phyloP scores from a whole-genome alignment of 805 yeast genomes.

The Ogataea allantospora region DNA sequence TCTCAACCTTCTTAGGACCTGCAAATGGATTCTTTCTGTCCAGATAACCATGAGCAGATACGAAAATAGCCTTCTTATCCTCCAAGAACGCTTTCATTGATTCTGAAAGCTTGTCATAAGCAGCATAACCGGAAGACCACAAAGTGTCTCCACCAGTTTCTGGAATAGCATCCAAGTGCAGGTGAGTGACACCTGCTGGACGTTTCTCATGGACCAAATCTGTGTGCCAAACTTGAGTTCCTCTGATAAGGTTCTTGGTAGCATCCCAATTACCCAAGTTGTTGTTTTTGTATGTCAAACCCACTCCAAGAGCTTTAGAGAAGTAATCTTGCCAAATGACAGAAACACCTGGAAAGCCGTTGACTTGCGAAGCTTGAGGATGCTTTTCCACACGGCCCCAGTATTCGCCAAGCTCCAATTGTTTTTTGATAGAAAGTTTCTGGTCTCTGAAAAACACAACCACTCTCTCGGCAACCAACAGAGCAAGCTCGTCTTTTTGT shows the following conservation, averaged over 20 bases:
- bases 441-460: slow-evolving; percentile 52
- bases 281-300: slow-evolving; percentile 23
- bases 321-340: slow-evolving; percentile 43
- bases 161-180: slow-evolving; percentile 52
- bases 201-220: slow-evolving; percentile 55
- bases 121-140: slow-evolving; percentile 60
- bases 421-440: slow-evolving; percentile 43
- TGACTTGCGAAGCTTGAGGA: slow-evolving; percentile 35
- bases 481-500: slow-evolving; percentile 48
- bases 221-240: slow-evolving; percentile 45
- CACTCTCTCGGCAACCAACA: slow-evolving; percentile 47
- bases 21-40: slow-evolving; percentile 43
- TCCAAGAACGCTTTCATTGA: slow-evolving; percentile 50
- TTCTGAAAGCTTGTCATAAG: slow-evolving; percentile 54
- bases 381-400: slow-evolving; percentile 45
- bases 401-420: slow-evolving; percentile 43
- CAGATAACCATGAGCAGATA: slow-evolving; percentile 40
- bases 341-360: slow-evolving; percentile 38
- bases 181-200: slow-evolving; percentile 55
- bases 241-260: slow-evolving; percentile 11
- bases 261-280: slow-evolving; percentile 23
- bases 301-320: slow-evolving; percentile 25
- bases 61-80: slow-evolving; percentile 47
- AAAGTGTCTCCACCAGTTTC: slow-evolving; percentile 53
- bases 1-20: slow-evolving; percentile 48